Evolutionary conservation across 495 filamentous ascomycete species (phyloP), one percentile per base, ranked within the genome.

Genomic region (Trichoderma asperelloides): DNA sequence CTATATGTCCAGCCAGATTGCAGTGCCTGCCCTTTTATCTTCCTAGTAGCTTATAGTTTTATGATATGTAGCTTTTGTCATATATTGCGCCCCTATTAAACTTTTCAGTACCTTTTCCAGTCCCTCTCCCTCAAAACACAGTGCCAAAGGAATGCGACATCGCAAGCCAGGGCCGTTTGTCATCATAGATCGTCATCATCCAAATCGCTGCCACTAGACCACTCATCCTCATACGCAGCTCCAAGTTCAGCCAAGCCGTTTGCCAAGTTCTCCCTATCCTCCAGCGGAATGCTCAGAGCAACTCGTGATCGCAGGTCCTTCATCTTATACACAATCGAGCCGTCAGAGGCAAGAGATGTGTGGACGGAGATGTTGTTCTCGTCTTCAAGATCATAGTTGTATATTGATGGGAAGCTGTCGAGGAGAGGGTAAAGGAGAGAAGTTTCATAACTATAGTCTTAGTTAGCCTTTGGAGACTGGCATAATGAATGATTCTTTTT

Each of bases 211-310:
- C 88, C 93, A 76, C 90, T 93, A 45, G 87, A 85, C 92, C 92
- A 98, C 1, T 92, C 94, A 64, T 93, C 91, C 71, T 91, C 88
- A 73, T 96, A 98, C 68, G 87, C 88, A 72, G 96, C 94, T 13
- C 89, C 86, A 67, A 97, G 88, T 71, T 91, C 90, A 57, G 88
- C 88, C 33, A 98, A 80, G n/a, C 91, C 88, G 71, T 96, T 93
- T 7, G 86, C 83, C 41, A 98, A 81, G 15, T 80, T 81, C 77
- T 98, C 95, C 13, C 89, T 84, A 70, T 97, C 93, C 67, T 93
- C 90, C 9, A 96, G 71, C 3, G 82, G 81, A 33, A 92, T 81
- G 71, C 72, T 78, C 67, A 74, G 74, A 28, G 83, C 75, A 4
- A 90, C 87, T 7, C 85, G 80, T 23, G 77, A 75, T 69, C 89